Evolutionary conservation across 371 early-diverging fungal genomes (phyloP), one percentile per base, ranked within the genome.

Genomic region (Apophysomyces trapeziformis): DNA sequence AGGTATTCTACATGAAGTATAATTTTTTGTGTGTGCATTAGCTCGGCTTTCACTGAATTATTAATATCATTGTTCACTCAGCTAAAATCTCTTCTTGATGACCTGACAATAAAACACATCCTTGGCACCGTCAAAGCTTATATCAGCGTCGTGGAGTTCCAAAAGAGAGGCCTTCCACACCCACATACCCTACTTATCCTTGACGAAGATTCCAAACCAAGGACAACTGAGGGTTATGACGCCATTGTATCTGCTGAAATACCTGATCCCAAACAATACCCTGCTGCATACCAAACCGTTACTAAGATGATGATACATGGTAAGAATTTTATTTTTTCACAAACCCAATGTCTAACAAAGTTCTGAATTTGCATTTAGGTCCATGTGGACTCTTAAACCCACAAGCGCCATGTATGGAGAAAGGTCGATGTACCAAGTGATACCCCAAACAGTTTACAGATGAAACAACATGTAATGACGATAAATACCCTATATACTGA

Each of bases 131-230:
- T 72, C 1, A 26, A 69, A 7, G 75, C 59, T 5, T 35, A 54
- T 14, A 44, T 63, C 7, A 16, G 61, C 38, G 62, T 61, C 13
- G 63, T 47, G 38, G 74, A 75, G 39, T 75, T 75, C 54, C 78
- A 75, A 58, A 81, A 72, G 56, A 32, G 71, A 12, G 72, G 77
- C 2, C 32, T 76, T 9, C 74, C 73, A 14, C 67, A 71, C 50
- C 61, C 68, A 9, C 74, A 78, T 38, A 71, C 75, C 7, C 67
- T 75, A 0, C 50, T 78, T 6, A 72, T 78, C 41, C 47, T 82
- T 6, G 65, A 62, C 13, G n/a, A 7, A 6, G 44, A 13, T 6
- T 38, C 65, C 58, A 76, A 71, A 44, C 50, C 64, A 13, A 39
- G 4, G 37, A 75, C 68, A 11, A 43, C 65, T 46, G 72, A 66